These are phyloP conservation scores for Saraca asoca DNA, from an alignment of 331 rosid genomes.

Conservation along the genomic window DNA sequence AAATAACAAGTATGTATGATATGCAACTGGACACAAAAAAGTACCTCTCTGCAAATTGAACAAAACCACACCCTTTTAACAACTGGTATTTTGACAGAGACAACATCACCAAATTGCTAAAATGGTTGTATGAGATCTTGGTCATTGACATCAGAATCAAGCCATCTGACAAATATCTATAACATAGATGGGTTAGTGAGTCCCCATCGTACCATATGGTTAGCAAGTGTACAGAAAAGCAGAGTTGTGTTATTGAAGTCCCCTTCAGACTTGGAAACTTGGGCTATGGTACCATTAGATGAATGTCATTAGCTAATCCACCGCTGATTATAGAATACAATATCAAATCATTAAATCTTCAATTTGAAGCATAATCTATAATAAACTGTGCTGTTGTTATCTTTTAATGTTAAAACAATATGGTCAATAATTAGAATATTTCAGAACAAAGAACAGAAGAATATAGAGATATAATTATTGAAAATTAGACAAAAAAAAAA, in stretches of 20 bases:
- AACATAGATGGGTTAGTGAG: slow-evolving; percentile 35
- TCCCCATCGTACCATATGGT: slow-evolving; percentile 14
- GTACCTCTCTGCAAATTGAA: slow-evolving; percentile 93
- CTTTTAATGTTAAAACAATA: background rate
- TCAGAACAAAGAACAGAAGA: background rate
- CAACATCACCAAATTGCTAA: slow-evolving; percentile 83
- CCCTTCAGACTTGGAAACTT: slow-evolving; percentile 78
- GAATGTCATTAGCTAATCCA: slow-evolving; percentile 84
- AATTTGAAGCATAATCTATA: background rate
- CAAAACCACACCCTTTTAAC: slow-evolving; percentile 99
- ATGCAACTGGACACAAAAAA: slow-evolving; percentile 8
- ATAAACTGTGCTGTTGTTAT: too few species aligned
- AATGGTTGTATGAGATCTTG: slow-evolving; percentile 92
- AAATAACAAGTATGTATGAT: too few species aligned
- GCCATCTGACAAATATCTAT: slow-evolving; percentile 97
- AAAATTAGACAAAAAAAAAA: slow-evolving; percentile 5
- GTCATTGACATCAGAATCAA: slow-evolving; percentile 87
- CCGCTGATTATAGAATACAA: slow-evolving; percentile 39
- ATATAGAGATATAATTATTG: background rate
- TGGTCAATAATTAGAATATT: background rate
- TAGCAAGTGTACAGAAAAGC: slow-evolving; percentile 25
- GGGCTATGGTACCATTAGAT: slow-evolving; percentile 64
- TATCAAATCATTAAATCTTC: background rate
- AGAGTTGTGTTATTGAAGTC: slow-evolving; percentile 80
- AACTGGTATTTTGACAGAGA: slow-evolving; percentile 90